Evolutionary conservation across 106 monocot genomes (phyloP).

Genomic region (Platanthera guangdongensis): DNA sequence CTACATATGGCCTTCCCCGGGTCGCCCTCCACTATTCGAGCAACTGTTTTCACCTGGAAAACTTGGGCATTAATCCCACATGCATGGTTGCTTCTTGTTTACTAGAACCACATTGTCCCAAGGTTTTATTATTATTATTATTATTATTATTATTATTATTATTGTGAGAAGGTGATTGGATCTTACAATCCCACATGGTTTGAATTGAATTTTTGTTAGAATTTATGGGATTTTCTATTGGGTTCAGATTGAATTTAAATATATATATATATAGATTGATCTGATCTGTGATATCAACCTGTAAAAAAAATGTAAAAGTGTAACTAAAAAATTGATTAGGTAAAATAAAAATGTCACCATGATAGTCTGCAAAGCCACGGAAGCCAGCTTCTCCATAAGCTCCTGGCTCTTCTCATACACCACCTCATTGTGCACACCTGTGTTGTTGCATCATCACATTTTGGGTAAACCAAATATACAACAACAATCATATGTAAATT

Average conservation of each 20-base stretch:
- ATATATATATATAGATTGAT: neutral
- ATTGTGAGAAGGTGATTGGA: too few species aligned
- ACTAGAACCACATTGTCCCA: too few species aligned
- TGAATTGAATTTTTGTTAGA: too few species aligned
- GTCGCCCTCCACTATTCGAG: conserved; percentile 77
- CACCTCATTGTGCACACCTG: conserved; percentile 57
- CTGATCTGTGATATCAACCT: neutral
- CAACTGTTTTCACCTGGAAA: conserved; percentile 47
- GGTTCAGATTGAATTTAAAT: neutral
- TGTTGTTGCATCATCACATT: neutral
- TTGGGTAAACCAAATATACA: neutral
- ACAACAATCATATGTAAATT: too few species aligned
- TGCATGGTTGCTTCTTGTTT: neutral
- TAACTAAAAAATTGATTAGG: neutral
- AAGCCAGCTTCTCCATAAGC: conserved; percentile 59
- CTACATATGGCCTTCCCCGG: conserved; percentile 78
- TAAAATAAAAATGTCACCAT: conserved; percentile 20
- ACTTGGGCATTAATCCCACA: too few species aligned
- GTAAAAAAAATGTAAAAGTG: neutral
- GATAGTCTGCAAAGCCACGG: conserved; percentile 48
- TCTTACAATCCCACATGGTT: too few species aligned
- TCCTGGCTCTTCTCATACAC: conserved; percentile 48
- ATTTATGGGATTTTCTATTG: neutral
- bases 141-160: too few species aligned
- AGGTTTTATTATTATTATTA: too few species aligned